Percentiles rank a stretch among this genome's conserved stretches.
phyloP scores from a whole-genome alignment of 2,329 filamentous ascomycete genomes.

The Geosmithia morbida region DNA sequence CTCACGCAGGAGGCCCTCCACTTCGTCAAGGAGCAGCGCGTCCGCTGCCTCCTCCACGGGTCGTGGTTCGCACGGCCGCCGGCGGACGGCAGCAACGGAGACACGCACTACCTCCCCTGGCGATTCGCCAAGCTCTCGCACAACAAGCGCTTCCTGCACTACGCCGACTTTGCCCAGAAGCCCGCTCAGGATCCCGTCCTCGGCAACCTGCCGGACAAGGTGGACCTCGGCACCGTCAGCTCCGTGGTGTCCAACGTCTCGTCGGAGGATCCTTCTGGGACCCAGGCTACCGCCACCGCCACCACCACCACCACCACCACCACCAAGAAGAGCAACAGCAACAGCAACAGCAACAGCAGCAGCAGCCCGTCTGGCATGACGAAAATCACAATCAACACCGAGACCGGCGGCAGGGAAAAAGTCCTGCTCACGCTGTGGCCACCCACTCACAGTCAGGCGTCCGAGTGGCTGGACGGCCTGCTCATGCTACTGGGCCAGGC shows the following conservation, averaged over 20 bases:
- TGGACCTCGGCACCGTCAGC: conserved; percentile 77
- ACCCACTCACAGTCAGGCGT: conserved; percentile 65
- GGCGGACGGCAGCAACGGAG: not conserved
- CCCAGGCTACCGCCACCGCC: no score
- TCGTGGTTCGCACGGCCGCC: conserved; percentile 63
- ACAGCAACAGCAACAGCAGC: not conserved
- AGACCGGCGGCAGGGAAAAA: conserved; percentile 41
- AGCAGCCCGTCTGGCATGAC: conserved; percentile 31
- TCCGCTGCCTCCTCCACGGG: conserved; percentile 76
- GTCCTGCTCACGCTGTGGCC: conserved; percentile 75
- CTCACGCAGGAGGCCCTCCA: conserved; percentile 82
- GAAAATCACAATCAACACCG: conserved; percentile 78
- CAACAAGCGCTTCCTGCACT: conserved; percentile 82
- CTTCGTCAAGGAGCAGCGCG: conserved; percentile 93
- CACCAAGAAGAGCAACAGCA: conserved; percentile 10
- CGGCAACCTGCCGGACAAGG: conserved; percentile 61
- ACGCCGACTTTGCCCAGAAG: conserved; percentile 65
- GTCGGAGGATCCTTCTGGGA: conserved; percentile 28
- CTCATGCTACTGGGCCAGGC: conserved; percentile 91
- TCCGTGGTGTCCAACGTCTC: conserved; percentile 91
- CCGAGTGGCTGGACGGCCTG: conserved; percentile 92
- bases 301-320: no score
- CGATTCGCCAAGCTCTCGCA: conserved; percentile 81
- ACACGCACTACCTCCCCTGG: conserved; percentile 38
- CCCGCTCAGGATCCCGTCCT: conserved; percentile 52